Base-by-base conservation (phyloP, 2,329 filamentous ascomycete genomes). In the Chalaropsis ovoidea region DNA sequence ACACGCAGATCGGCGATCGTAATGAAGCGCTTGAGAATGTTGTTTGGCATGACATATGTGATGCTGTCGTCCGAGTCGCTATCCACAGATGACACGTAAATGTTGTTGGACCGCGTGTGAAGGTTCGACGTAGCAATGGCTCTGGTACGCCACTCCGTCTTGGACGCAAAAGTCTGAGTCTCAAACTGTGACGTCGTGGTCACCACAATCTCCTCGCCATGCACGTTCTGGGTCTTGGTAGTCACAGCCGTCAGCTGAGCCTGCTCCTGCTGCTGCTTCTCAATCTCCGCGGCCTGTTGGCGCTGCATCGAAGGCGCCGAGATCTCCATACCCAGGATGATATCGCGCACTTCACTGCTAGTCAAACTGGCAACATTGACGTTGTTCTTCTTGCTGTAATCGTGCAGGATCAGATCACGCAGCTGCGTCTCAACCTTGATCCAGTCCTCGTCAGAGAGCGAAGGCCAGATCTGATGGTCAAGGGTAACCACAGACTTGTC, bases 311-410 rank as follows among this genome's bases (percentile, higher is more conserved):
- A 97, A 27, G 94, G 94, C 35, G 94, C 95, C 67, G 90, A 96
- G 67, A 99, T 99, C 75, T 99, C 95, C 95, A 99, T 99, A 82
- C 94, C 94, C 69, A 99, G 78, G 71, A 99, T 99, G 72, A 99
- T 97, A 73, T 99, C 94, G 71, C 94, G 87, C 62, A 99, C 94
- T 83, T 99, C 94, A 72, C 89, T 96, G 74, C 86, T 96, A 0
- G 94, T 99, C 76, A 99, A 81, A 75, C 91, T 96, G 17, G 95
- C 95, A 13, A 94, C 93, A 72, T 99, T 99, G 79, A 99, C 94
- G 71, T 97, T 99, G 80, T 99, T 99, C 83, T 99, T 99, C 84
- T 97, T 99, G 73, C 94, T 94, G 74, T 99, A 99, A 74, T 99
- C 94, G 70, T 97, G 96, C 70, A 99, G 75, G 72, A 99, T 99